Base-by-base conservation (phyloP, 768 basidiomycete genomes). In the Podaxis pistillaris region DNA sequence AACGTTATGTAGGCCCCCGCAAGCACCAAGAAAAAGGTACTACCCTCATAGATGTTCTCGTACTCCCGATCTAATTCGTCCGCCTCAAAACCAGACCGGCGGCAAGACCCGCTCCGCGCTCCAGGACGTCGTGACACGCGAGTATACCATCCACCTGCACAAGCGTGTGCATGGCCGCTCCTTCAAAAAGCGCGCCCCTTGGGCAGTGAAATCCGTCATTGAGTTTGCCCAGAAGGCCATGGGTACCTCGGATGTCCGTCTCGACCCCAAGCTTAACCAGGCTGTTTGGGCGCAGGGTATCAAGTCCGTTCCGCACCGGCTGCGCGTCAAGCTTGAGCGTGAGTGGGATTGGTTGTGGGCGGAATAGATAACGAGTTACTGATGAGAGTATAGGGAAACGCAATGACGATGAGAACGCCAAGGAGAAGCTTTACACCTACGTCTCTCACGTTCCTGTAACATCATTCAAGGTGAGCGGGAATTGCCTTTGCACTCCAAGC, bases 111-210 rank as follows among this genome's bases (percentile, higher is more conserved):
- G 96, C 78, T 96, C 94, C 64, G 96, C 96, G 60, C 93, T 98
- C 75, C 87, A 93, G 79, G 96, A 98, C 77, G 96, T 98, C 80
- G 96, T 98, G 67, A 92, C 96, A 68, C 90, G 96, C 72, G 96
- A 99, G 77, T 97, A 98, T 89, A 98, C 96, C 72, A 91, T 98
- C 83, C 94, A 97, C 80, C 81, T 98, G 44, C 94, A 97, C 89
- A 97, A 96, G 79, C 89, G 79, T 68, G 93, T 95, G 47, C 93
- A 94, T 78, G 93, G 90, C 69, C 86, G 90, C 64, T 90, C 91
- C 47, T 98, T 97, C 86, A 98, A 98, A 83, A 96, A 96, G 86
- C 90, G 96, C 69, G 94, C 97, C 17, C 97, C 97, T 24, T 90
- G 88, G 82, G 97, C 95, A 68, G 86, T 98, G 79, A 98, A 98